Percentiles rank a stretch among this genome's conserved stretches.
phyloP scores from a whole-genome alignment of 768 basidiomycete genomes.

The Leccinum truebloodii region DNA sequence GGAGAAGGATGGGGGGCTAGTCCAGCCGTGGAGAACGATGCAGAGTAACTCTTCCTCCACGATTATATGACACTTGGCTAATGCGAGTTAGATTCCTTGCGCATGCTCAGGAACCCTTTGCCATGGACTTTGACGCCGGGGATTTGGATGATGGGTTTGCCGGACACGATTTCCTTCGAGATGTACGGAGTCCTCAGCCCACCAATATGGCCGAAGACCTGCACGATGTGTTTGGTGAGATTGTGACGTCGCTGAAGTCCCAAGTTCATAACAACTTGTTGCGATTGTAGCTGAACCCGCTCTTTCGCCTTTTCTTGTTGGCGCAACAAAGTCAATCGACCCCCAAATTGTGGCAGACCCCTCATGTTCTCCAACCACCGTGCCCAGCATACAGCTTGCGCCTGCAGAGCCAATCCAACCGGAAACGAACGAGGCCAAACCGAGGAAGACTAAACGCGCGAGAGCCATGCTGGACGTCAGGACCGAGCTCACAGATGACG shows the following conservation, averaged over 20 bases:
- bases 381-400: background rate
- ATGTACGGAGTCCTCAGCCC: background rate
- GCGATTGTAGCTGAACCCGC: constrained; percentile 7
- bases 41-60: constrained; percentile 16
- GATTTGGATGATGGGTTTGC: constrained; percentile 30
- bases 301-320: constrained; percentile 3
- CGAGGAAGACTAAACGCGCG: constrained; percentile 49
- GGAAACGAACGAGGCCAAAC: constrained; percentile 3
- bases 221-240: constrained; percentile 10
- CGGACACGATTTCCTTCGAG: constrained; percentile 3
- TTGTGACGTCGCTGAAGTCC: background rate
- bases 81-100: constrained; percentile 16
- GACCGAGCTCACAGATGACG: constrained; percentile 81
- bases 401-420: background rate
- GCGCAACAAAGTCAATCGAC: constrained; percentile 8
- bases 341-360: background rate
- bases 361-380: constrained; percentile 5
- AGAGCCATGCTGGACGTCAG: constrained; percentile 66
- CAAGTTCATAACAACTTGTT: background rate
- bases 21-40: constrained; percentile 6
- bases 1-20: constrained; percentile 65
- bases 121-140: constrained; percentile 16
- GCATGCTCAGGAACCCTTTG: constrained; percentile 22
- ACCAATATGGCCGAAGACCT: constrained; percentile 3
- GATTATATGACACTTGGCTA: constrained; percentile 5